Evolutionary conservation across 2,329 filamentous ascomycete genomes (phyloP).

Genomic region (Thermochaetoides dissita): DNA sequence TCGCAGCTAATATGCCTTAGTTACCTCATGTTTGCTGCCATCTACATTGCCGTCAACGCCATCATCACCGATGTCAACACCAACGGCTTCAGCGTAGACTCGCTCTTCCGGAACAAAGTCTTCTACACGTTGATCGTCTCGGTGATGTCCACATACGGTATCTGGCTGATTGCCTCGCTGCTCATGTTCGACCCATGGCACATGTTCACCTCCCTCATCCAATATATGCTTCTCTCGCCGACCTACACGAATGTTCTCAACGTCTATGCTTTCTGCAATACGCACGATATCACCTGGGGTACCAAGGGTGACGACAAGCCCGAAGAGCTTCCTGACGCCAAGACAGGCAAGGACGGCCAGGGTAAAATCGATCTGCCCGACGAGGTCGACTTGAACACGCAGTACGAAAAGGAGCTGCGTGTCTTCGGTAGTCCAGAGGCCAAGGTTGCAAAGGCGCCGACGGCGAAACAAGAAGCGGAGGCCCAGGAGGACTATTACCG

Average conservation of each 20-base stretch:
- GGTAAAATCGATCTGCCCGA: conserved; percentile 95
- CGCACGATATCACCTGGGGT: conserved; percentile 94
- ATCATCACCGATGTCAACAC: conserved; percentile 55
- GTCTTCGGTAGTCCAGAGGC: conserved; percentile 63
- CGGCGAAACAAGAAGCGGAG: conserved; percentile 46
- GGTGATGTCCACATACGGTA: conserved; percentile 77
- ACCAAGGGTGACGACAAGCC: conserved; percentile 97
- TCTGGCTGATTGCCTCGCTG: conserved; percentile 83
- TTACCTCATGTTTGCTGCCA: conserved; percentile 85
- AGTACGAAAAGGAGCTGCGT: conserved; percentile 75
- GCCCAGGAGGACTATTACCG: conserved; percentile 98
- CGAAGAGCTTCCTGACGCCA: conserved; percentile 77
- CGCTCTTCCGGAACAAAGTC: conserved; percentile 72
- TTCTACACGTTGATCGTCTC: conserved; percentile 94
- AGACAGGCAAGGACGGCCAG: conserved; percentile 62
- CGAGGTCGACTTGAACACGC: conserved; percentile 85
- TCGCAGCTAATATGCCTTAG: conserved; percentile 25
- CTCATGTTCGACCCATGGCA: conserved; percentile 98
- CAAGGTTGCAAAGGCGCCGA: conserved; percentile 50
- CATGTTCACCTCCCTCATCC: conserved; percentile 89
- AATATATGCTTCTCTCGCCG: conserved; percentile 89
- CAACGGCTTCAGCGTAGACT: conserved; percentile 52
- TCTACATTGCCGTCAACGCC: conserved; percentile 84
- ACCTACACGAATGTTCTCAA: conserved; percentile 98
- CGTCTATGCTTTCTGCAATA: conserved; percentile 98